Percentiles rank a stretch among this genome's conserved stretches.
Evolutionary conservation across 1,284 basidiomycete genomes (phyloP).

Genomic region (Cystobasidium sp.): DNA sequence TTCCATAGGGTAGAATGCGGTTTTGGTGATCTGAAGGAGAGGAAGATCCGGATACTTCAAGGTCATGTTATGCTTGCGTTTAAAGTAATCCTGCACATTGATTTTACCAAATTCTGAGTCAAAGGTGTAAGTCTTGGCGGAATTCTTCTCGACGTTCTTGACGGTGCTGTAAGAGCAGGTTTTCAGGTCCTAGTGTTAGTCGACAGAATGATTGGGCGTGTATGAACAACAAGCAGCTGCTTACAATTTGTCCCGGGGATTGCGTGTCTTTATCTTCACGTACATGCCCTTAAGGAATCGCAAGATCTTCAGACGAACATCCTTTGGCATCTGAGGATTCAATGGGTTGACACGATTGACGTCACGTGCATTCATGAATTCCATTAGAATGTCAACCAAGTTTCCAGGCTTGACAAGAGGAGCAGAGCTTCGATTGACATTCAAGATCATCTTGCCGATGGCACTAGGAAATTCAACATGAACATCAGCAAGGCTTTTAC

Average conservation of each 20-base stretch:
- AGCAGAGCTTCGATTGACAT: conserved; percentile 21
- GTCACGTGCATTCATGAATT: conserved; percentile 6
- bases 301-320: conserved; percentile 3
- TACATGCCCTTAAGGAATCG: conserved; percentile 30
- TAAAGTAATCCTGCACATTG: conserved; percentile 4
- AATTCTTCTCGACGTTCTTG: not conserved
- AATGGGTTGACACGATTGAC: not conserved
- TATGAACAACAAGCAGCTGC: not conserved
- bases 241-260: conserved; percentile 24
- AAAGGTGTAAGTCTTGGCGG: conserved; percentile 12
- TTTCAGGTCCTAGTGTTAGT: not conserved
- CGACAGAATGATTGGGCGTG: not conserved
- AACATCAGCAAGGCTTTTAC: not conserved
- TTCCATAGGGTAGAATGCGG: conserved; percentile 18
- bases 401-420: conserved; percentile 16
- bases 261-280: not conserved
- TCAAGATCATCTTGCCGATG: conserved; percentile 23
- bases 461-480: not conserved
- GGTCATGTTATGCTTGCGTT: conserved; percentile 16
- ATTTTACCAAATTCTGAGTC: conserved; percentile 15
- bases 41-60: conserved; percentile 31
- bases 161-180: conserved; percentile 1
- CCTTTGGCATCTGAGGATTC: conserved; percentile 22
- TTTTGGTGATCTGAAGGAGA: conserved; percentile 17
- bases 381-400: conserved; percentile 30